Evolutionary conservation across 768 basidiomycete species (phyloP).

Genomic region (Polyporus arcularius): DNA sequence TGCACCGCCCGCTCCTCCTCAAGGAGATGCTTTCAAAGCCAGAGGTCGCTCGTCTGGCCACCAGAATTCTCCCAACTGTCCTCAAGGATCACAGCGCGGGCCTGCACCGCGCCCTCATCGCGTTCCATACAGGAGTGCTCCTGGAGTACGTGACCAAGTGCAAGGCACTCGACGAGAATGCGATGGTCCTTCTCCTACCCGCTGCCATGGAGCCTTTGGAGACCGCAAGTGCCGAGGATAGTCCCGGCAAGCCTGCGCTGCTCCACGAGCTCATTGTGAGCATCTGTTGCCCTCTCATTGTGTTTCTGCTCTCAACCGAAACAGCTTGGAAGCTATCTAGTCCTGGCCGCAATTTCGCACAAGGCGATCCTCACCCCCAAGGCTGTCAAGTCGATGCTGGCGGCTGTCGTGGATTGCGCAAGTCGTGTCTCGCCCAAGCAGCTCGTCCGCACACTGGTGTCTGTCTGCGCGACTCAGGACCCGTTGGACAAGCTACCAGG

Average conservation of each 20-base stretch:
- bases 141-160: conserved; percentile 74
- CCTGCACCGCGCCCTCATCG: conserved; percentile 65
- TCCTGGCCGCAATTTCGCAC: conserved; percentile 70
- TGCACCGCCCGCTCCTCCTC: conserved; percentile 74
- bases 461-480: conserved; percentile 65
- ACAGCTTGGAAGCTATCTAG: conserved; percentile 73
- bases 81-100: conserved; percentile 42
- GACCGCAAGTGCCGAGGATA: conserved; percentile 4
- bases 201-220: conserved; percentile 62
- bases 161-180: conserved; percentile 63
- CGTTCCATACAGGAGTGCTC: conserved; percentile 79
- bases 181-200: conserved; percentile 64
- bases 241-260: conserved; percentile 15
- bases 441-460: conserved; percentile 63
- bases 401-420: conserved; percentile 53
- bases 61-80: conserved; percentile 61
- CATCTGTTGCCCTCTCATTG: background rate
- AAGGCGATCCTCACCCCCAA: conserved; percentile 58
- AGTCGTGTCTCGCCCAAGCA: conserved; percentile 52
- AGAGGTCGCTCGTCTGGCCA: conserved; percentile 73
- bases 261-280: conserved; percentile 59
- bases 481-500: conserved; percentile 46
- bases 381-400: conserved; percentile 62
- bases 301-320: background rate
- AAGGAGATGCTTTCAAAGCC: conserved; percentile 69